Base-by-base conservation (phyloP, 495 filamentous ascomycete genomes). In the Aspergillus homomorphus region DNA sequence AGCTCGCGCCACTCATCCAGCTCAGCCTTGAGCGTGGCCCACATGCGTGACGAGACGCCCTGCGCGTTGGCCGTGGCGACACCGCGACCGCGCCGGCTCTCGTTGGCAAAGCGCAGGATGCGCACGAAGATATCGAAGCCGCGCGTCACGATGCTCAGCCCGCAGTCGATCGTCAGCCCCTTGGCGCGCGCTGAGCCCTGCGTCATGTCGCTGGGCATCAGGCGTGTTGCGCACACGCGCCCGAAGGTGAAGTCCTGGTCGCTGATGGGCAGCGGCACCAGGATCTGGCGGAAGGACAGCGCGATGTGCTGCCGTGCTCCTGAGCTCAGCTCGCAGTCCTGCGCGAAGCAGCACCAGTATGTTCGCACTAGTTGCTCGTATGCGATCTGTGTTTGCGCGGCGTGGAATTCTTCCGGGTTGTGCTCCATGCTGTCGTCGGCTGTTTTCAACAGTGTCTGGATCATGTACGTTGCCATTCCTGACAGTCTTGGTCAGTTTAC, bases 381-480 rank as follows among this genome's bases (percentile, higher is more conserved):
- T 49, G 75, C 67, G 15, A 66, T 78, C 56, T 73, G 74, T 0
- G 71, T 70, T 6, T 56, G 14, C 6, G 45, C 18, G 20, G 73
- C 66, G 42, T 75, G 68, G 19, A 75, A 74, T 22, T 76, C 73
- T 9, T 75, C 66, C 15, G 74, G 69, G 45, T 62, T 66, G 42
- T 76, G 69, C 46, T 78, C 75, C 72, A 75, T 76, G 50, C 67
- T 74, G 33, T 78, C 75, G 51, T 78, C 75, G 26, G 75, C 67
- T 51, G 68, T 78, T 53, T 75, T 76, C 18, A 78, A 61, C 21
- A 78, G 66, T 9, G 75, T 76, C 50, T 78, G 75, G 18, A 78
- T 74, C 75, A 78, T 78, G 30, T 78, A 78, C 0, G 73, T 78
- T 4, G 75, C 75, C 75, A 78, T 78, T 23, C 75, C 74, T 77